Percentiles rank a stretch among this genome's conserved stretches.
phyloP scores from a whole-genome alignment of 108 stramenopile species.

The Nannochloropsis salina region DNA sequence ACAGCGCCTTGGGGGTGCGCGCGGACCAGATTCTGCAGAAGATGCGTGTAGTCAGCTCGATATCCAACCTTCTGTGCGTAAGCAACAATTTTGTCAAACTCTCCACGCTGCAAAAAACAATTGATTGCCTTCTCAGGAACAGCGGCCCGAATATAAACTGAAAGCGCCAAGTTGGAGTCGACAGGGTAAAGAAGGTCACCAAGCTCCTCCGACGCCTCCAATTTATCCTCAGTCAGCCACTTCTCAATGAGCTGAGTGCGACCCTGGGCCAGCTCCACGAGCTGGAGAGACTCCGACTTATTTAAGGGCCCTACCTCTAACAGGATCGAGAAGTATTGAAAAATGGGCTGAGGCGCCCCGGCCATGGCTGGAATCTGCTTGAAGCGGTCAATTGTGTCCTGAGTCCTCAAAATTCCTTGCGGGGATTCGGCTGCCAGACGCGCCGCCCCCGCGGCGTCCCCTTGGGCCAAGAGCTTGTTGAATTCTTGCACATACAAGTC shows the following conservation, averaged over 20 bases:
- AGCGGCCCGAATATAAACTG: slow-evolving; percentile 90
- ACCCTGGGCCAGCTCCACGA: slow-evolving; percentile 89
- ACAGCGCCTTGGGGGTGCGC: slow-evolving; percentile 94
- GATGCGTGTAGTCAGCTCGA: slow-evolving; percentile 84
- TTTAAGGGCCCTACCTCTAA: slow-evolving; percentile 90
- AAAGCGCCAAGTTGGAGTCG: slow-evolving; percentile 91
- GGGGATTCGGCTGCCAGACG: slow-evolving; percentile 70
- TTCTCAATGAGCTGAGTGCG: slow-evolving; percentile 94
- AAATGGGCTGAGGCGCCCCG: slow-evolving; percentile 88
- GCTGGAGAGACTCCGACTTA: slow-evolving; percentile 93
- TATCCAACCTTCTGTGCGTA: slow-evolving; percentile 76
- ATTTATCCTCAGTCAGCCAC: slow-evolving; percentile 97
- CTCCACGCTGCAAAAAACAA: slow-evolving; percentile 95
- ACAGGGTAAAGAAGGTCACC: slow-evolving; percentile 92
- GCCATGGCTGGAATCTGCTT: slow-evolving; percentile 94
- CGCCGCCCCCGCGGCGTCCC: slow-evolving; percentile 86
- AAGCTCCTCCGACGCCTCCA: slow-evolving; percentile 76
- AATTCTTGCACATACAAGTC: slow-evolving; percentile 88
- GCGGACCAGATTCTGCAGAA: slow-evolving; percentile 96
- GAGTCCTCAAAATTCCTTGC: slow-evolving; percentile 83
- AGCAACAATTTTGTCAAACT: slow-evolving; percentile 95
- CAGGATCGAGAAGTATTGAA: slow-evolving; percentile 95
- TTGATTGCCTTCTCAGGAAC: slow-evolving; percentile 95
- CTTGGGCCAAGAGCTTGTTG: slow-evolving; percentile 77
- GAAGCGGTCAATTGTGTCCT: slow-evolving; percentile 92